A percentile compares a stretch with the other conserved stretches of the same genome.
Evolutionary conservation across 257 asterid genomes (phyloP).

Genomic region (Cordia subcordata): DNA sequence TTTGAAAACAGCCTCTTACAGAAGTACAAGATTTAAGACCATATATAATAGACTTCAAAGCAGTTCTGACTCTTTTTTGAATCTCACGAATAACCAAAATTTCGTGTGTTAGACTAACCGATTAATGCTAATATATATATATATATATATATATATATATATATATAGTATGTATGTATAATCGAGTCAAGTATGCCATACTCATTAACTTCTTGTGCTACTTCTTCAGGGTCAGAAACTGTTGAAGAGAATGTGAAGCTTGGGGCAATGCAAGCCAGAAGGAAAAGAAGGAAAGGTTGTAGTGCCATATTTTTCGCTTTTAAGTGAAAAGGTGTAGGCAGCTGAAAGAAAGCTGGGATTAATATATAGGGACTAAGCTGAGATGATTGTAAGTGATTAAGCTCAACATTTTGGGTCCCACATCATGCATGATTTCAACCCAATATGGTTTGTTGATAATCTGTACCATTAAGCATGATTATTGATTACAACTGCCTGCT

Average conservation of each 20-base stretch:
- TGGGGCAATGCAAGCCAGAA: slow-evolving; percentile 27
- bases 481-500: neutral
- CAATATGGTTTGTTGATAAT: neutral
- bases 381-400: slow-evolving; percentile 13
- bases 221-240: slow-evolving; percentile 61
- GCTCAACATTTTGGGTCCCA: slow-evolving; percentile 32
- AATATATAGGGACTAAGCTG: slow-evolving; percentile 21
- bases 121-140: too few species aligned
- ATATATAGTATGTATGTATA: too few species aligned
- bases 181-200: slow-evolving; percentile 22
- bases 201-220: slow-evolving; percentile 71
- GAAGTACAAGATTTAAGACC: too few species aligned
- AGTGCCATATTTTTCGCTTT: slow-evolving; percentile 26
- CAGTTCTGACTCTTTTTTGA: too few species aligned
- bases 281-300: slow-evolving; percentile 26
- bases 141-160: too few species aligned
- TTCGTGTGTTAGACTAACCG: too few species aligned
- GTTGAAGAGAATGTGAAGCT: slow-evolving; percentile 41
- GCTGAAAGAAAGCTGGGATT: slow-evolving; percentile 18
- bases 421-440: slow-evolving; percentile 8
- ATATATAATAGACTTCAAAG: too few species aligned
- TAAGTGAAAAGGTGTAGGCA: slow-evolving; percentile 5
- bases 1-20: too few species aligned
- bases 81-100: too few species aligned
- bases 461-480: neutral